Conservation (phyloP, 1,284 basidiomycete species). For the Ustilago nuda region DNA sequence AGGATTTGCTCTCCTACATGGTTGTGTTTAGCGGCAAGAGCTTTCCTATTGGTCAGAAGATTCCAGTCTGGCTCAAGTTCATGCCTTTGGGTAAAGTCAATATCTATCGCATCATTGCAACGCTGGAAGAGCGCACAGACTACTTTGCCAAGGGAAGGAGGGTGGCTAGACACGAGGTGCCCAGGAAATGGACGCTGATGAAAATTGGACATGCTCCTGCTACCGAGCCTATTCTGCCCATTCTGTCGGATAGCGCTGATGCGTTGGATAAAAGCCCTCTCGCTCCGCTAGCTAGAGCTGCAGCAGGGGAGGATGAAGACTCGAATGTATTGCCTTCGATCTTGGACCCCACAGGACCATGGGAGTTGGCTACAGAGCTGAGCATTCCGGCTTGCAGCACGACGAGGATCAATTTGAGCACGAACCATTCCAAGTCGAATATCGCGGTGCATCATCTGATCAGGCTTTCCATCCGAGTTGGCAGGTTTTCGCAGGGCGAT, state of each 20-base stretch:
- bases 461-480: slow-evolving; percentile 85
- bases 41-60: slow-evolving; percentile 77
- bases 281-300: slow-evolving; percentile 62
- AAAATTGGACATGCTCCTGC: slow-evolving; percentile 73
- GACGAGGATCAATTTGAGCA: slow-evolving; percentile 79
- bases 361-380: slow-evolving; percentile 72
- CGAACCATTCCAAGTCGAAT: slow-evolving; percentile 83
- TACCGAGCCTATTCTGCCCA: slow-evolving; percentile 77
- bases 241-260: slow-evolving; percentile 72
- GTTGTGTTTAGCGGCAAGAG: slow-evolving; percentile 81
- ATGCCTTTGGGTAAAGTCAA: slow-evolving; percentile 86
- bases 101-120: slow-evolving; percentile 80
- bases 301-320: slow-evolving; percentile 49
- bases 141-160: slow-evolving; percentile 71
- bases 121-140: slow-evolving; percentile 80
- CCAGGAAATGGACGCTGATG: slow-evolving; percentile 78
- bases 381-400: slow-evolving; percentile 63
- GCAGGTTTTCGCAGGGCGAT: slow-evolving; percentile 70
- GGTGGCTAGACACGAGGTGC: slow-evolving; percentile 81
- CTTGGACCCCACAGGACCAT: slow-evolving; percentile 73
- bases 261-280: slow-evolving; percentile 71
- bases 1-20: slow-evolving; percentile 84
- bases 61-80: slow-evolving; percentile 84
- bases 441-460: slow-evolving; percentile 82
- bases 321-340: slow-evolving; percentile 63